Base-by-base conservation (phyloP, 345 rosid genomes). In the Fremontodendron californicum region DNA sequence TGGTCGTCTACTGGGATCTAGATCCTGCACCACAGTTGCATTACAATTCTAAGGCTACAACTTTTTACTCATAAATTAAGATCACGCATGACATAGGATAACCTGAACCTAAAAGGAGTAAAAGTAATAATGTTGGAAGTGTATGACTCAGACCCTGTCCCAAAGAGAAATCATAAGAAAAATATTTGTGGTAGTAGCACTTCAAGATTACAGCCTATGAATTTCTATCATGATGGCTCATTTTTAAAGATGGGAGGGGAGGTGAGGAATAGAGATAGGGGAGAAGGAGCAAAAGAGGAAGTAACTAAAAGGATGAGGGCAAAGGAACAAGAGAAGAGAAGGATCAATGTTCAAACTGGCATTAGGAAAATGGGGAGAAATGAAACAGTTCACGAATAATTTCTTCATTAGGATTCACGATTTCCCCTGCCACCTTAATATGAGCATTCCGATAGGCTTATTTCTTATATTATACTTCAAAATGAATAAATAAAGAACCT, bases 1-100 rank as follows among this genome's bases (percentile, higher is more conserved):
- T 51, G 94, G 99, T 85, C 99, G 87, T 85, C 90, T 90, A 84
- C 84, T 80, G 55, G 99, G 99, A 71, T 96, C 97, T 48, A 82
- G 86, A 84, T 96, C 98, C 98, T 96, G 84, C 86, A 77, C 73
- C 68, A 40, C 78, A 58, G 62, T 46, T 75, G 55, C 70, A 65
- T 40, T 40, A 31, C 43, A 65, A 71, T 75, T 55, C 25, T 3
- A 49, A 60, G 9, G 37, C 39, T 31, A 60, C 65, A 60, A 29
- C 65, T 15, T 77, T 48, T 39, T 9, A 48, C 43, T 27, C 21
- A 42, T 25, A 73, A 29, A 33, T 15, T 9, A 9, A 21, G 19
- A 25, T 29, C 46, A 21, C 27, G 5, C 65, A 35, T 27, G 48
- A 49, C 9, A 62, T 4, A 23, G 19, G 35, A 67, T 43, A 67